A percentile compares a stretch with the other conserved stretches of the same genome.
These are phyloP conservation scores for Pythium graminicola DNA, from an alignment of 352 stramenopile species.

Conservation along the genomic window DNA sequence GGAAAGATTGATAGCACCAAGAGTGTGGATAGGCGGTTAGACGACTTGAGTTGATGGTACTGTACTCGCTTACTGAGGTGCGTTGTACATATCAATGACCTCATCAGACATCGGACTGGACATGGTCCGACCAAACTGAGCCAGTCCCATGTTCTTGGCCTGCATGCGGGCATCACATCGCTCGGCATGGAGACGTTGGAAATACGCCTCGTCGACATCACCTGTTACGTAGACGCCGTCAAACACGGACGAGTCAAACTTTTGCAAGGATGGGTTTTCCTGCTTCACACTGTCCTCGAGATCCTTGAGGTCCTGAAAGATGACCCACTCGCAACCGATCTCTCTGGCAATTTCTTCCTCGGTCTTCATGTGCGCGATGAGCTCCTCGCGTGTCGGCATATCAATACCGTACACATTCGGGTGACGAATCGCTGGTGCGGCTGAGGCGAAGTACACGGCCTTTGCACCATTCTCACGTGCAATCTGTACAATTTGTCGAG, in stretches of 20 bases:
- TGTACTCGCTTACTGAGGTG: constrained; percentile 50
- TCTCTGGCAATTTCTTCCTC: constrained; percentile 92
- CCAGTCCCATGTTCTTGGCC: constrained; percentile 78
- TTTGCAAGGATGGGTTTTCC: constrained; percentile 58
- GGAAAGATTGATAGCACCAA: background rate
- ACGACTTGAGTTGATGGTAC: no score
- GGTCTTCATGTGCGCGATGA: constrained; percentile 95
- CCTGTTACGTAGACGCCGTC: constrained; percentile 95
- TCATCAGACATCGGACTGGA: constrained; percentile 75
- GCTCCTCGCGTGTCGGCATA: constrained; percentile 96
- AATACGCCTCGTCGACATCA: constrained; percentile 84
- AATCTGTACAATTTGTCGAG: constrained; percentile 98
- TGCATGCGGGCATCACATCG: constrained; percentile 79
- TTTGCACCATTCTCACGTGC: constrained; percentile 96
- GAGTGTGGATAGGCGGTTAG: background rate
- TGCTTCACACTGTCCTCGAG: constrained; percentile 84
- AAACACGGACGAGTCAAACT: constrained; percentile 97
- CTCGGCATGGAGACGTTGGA: constrained; percentile 70
- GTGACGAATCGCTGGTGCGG: constrained; percentile 96
- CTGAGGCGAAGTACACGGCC: constrained; percentile 94
- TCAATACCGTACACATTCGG: constrained; percentile 99
- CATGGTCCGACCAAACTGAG: constrained; percentile 68
- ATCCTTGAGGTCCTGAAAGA: constrained; percentile 91
- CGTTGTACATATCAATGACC: constrained; percentile 87
- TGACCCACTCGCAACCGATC: constrained; percentile 95